Evolutionary conservation across 495 filamentous ascomycete species (phyloP).

Genomic region (Penicillium fimorum): DNA sequence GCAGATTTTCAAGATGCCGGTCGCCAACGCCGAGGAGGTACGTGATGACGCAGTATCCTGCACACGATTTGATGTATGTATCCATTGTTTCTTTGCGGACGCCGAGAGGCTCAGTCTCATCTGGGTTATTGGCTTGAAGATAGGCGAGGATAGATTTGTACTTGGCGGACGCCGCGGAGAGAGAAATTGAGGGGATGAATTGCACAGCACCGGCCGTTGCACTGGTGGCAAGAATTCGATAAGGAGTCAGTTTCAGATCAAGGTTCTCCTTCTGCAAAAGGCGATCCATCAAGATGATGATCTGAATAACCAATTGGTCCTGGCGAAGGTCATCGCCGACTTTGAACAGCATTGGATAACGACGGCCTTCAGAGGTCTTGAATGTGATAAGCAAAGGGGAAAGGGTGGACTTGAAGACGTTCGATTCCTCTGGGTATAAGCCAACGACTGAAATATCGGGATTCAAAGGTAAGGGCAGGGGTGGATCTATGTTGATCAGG

Average conservation of each 20-base stretch:
- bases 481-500: constrained; percentile 75
- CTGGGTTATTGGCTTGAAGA: constrained; percentile 86
- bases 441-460: constrained; percentile 76
- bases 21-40: constrained; percentile 98
- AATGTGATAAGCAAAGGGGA: constrained; percentile 90
- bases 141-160: constrained; percentile 85
- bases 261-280: constrained; percentile 95
- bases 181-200: constrained; percentile 81
- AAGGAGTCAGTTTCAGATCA: constrained; percentile 91
- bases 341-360: constrained; percentile 95
- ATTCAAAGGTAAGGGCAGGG: constrained; percentile 85
- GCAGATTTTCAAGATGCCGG: constrained; percentile 92
- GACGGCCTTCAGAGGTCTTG: constrained; percentile 69
- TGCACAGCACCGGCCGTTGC: constrained; percentile 87
- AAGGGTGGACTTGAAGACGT: constrained; percentile 93
- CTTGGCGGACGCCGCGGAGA: constrained; percentile 76
- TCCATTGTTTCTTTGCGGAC: constrained; percentile 92
- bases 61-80: constrained; percentile 92
- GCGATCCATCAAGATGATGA: constrained; percentile 97
- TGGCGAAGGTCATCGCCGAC: constrained; percentile 95
- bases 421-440: constrained; percentile 77
- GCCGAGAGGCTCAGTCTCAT: constrained; percentile 75
- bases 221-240: constrained; percentile 91
- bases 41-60: constrained; percentile 98
- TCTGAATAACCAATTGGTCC: constrained; percentile 97